phyloP scores from a whole-genome alignment of 164 flowering plant genomes.

The Taxillus chinensis region DNA sequence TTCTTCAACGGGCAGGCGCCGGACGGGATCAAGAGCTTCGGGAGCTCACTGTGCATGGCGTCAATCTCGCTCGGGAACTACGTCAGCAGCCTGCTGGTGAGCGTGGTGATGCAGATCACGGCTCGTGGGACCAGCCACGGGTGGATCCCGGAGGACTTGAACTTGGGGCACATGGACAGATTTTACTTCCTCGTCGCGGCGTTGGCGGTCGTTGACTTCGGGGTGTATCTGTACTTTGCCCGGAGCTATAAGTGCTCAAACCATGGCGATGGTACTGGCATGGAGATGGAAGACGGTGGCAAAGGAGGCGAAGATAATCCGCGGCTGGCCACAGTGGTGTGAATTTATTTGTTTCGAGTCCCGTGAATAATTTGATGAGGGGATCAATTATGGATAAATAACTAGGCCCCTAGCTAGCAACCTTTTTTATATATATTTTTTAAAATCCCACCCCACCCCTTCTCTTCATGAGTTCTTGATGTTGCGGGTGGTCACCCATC shows the following conservation, averaged over 20 bases:
- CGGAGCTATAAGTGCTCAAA: constrained; percentile 53
- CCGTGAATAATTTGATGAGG: too few species aligned
- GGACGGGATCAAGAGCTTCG: constrained; percentile 84
- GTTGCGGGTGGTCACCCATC: too few species aligned
- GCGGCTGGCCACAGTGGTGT: too few species aligned
- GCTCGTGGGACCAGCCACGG: constrained; percentile 37
- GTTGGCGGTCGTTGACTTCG: constrained; percentile 44
- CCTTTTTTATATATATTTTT: too few species aligned
- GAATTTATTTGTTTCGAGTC: too few species aligned
- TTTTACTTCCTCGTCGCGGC: constrained; percentile 70
- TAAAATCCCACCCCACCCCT: too few species aligned
- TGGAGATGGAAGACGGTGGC: neutral
- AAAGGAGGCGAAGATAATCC: too few species aligned
- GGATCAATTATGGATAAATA: too few species aligned
- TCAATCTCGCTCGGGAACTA: constrained; percentile 87
- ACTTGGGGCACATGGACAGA: constrained; percentile 65
- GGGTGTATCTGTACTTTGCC: constrained; percentile 49
- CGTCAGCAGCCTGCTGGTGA: constrained; percentile 63
- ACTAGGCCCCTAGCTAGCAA: too few species aligned
- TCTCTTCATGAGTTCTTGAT: too few species aligned
- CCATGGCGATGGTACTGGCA: constrained; percentile 8
- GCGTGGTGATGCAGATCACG: constrained; percentile 60
- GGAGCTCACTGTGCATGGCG: constrained; percentile 90
- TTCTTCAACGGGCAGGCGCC: constrained; percentile 87
- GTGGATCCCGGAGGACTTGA: constrained; percentile 76